phyloP scores from a whole-genome alignment of 257 asterid species.

The Przewalskia tangutica region DNA sequence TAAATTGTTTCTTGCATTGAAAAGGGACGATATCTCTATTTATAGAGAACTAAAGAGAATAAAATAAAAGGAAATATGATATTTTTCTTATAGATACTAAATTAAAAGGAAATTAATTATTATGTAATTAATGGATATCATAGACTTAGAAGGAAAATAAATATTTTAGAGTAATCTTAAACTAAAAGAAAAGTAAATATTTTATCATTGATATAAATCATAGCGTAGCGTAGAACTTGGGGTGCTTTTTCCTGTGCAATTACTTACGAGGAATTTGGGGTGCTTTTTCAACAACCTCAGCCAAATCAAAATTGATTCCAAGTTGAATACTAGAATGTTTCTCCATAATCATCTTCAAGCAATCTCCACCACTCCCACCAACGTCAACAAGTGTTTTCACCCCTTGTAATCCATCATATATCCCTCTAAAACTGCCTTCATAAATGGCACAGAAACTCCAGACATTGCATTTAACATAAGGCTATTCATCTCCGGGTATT shows the following conservation, averaged over 20 bases:
- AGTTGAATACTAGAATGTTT: constrained; percentile 9
- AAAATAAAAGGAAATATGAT: too few species aligned
- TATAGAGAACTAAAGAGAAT: too few species aligned
- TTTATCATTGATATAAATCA: too few species aligned
- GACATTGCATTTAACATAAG: constrained; percentile 26
- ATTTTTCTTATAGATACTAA: too few species aligned
- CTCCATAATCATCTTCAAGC: constrained; percentile 17
- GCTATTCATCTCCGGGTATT: constrained; percentile 15
- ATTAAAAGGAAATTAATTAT: too few species aligned
- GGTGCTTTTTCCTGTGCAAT: constrained; percentile 15
- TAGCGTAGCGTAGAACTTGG: constrained; percentile 5
- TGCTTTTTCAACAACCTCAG: constrained; percentile 22
- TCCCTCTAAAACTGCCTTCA: constrained; percentile 14
- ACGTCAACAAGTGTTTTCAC: constrained; percentile 19
- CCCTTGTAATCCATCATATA: constrained; percentile 21
- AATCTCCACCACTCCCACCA: constrained; percentile 27
- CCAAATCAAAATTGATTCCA: constrained; percentile 25
- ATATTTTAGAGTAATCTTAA: too few species aligned
- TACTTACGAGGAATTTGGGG: constrained; percentile 13
- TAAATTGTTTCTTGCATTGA: too few species aligned
- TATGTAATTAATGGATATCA: too few species aligned
- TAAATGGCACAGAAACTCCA: constrained; percentile 24
- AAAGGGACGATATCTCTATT: too few species aligned
- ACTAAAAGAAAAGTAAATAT: too few species aligned
- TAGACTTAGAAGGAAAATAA: too few species aligned